Evolutionary conservation across 768 basidiomycete species (phyloP), one percentile per base, ranked within the genome.

Genomic region (Rhizopogon vulgaris): DNA sequence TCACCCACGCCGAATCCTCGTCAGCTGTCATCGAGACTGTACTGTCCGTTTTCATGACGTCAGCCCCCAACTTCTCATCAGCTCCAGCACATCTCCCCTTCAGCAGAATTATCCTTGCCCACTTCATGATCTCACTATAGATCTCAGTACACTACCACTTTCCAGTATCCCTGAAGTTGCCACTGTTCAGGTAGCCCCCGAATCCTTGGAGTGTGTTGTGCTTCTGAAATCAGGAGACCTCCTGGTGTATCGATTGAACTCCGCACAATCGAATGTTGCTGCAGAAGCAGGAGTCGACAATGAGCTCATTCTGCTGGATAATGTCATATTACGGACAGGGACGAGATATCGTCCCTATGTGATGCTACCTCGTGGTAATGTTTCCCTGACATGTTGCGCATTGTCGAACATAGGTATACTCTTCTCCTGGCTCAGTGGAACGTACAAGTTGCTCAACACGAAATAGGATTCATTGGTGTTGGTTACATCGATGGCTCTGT

Each of bases 381-480:
- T 80, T 1, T 69, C 71, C 1, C 71, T 81, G 3, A 73, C 76
- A 4, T 74, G 79, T 17, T 80, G 76, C 60, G 82, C 85, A 6
- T 64, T 89, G 11, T 84, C 84, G 10, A 84, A 91, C 62, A 78
- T 89, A 43, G 92, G 92, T 86, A 53, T 61, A 77, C 65, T 38
- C 9, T 24, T 39, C 52, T 39, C 36, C 30, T 39, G 3, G 18
- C 28, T 14, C 43, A 38, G 6, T n/a, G 32, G 15, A 40, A 14
- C 28, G 17, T 17, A 39, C 39, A 8, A 15, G 28, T 46, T 52
- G 41, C 6, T 40, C 22, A 47, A 38, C 6, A 12, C 7, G 25
- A 28, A n/a, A 30, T 54, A 91, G 90, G 89, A 4, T 91, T 94
- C 65, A 66, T 91, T 40, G 89, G 91, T 2, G 74, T 84, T 3